A percentile compares a stretch with the other conserved stretches of the same genome.
Evolutionary conservation across 306 rosid genomes (phyloP).

Genomic region (Aeschynomene evenia): DNA sequence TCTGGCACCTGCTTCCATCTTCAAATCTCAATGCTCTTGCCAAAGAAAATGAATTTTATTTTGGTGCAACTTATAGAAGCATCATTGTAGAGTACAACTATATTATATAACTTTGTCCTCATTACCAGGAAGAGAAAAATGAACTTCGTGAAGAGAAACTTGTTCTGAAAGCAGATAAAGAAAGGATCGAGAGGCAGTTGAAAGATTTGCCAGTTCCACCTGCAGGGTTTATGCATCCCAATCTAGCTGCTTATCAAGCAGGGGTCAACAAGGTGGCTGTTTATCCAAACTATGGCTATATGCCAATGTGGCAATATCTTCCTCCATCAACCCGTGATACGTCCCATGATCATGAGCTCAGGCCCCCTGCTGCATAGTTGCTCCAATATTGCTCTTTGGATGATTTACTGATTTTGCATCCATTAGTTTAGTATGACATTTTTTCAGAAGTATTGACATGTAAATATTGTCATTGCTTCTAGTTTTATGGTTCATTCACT

Average conservation of each 20-base stretch:
- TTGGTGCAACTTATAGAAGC: background rate
- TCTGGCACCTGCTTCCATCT: background rate
- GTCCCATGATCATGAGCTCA: slow-evolving; percentile 86
- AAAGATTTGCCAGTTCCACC: slow-evolving; percentile 57
- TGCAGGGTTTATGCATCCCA: slow-evolving; percentile 66
- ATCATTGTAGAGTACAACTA: background rate
- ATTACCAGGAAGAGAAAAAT: slow-evolving; percentile 75
- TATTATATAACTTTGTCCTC: background rate
- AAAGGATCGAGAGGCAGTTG: slow-evolving; percentile 71
- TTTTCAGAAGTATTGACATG: slow-evolving; percentile 27
- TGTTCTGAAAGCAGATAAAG: slow-evolving; percentile 69
- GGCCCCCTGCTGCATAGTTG: slow-evolving; percentile 96
- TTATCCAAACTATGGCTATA: slow-evolving; percentile 71
- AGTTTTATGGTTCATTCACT: slow-evolving; percentile 26
- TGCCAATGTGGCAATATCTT: slow-evolving; percentile 91
- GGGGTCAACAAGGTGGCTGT: slow-evolving; percentile 76
- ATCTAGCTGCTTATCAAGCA: slow-evolving; percentile 68
- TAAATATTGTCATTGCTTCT: slow-evolving; percentile 44
- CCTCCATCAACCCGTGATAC: slow-evolving; percentile 71
- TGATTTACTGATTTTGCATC: slow-evolving; percentile 18
- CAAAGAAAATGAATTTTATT: background rate
- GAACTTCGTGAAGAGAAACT: slow-evolving; percentile 87
- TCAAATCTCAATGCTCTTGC: background rate
- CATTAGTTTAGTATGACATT: slow-evolving; percentile 20
- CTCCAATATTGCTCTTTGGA: background rate